Percentiles rank a stretch among this genome's conserved stretches.
Evolutionary conservation across 2,329 filamentous ascomycete species (phyloP).

Genomic region (Colletotrichum sp.): DNA sequence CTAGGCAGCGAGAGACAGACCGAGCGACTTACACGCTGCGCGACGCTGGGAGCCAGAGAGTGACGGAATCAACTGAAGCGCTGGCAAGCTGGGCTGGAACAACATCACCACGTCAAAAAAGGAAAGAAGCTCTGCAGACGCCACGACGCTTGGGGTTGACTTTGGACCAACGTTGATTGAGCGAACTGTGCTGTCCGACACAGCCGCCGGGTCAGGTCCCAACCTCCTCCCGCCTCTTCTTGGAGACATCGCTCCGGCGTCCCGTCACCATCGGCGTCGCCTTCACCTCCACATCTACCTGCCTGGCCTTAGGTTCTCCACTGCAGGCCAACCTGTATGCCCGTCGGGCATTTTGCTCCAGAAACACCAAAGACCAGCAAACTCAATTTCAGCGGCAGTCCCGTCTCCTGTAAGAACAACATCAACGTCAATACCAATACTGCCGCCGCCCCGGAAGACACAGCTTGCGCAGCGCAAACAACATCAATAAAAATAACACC

Average conservation of each 20-base stretch:
- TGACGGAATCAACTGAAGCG: neutral
- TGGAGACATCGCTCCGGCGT: neutral
- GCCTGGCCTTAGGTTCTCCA: neutral
- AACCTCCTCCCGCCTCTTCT: neutral
- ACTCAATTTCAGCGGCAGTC: neutral
- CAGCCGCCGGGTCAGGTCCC: neutral
- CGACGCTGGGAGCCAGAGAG: neutral
- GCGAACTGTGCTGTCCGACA: no score
- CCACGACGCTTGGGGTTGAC: neutral
- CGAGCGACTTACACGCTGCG: neutral
- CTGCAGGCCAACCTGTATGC: neutral
- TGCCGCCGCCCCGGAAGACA: neutral
- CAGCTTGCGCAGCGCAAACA: neutral
- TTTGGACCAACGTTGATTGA: neutral
- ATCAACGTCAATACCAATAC: neutral
- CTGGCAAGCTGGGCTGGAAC: neutral
- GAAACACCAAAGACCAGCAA: neutral
- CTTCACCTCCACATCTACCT: neutral
- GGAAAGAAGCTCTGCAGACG: neutral
- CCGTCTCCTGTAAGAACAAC: neutral
- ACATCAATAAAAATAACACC: neutral
- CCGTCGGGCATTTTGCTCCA: constrained; percentile 9
- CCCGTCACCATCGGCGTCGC: neutral
- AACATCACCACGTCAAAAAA: neutral
- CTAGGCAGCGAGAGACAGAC: neutral